These are phyloP conservation scores for Pneumocystis wakefieldiae DNA, from an alignment of 1,139 yeast species.

Conservation along the genomic window DNA sequence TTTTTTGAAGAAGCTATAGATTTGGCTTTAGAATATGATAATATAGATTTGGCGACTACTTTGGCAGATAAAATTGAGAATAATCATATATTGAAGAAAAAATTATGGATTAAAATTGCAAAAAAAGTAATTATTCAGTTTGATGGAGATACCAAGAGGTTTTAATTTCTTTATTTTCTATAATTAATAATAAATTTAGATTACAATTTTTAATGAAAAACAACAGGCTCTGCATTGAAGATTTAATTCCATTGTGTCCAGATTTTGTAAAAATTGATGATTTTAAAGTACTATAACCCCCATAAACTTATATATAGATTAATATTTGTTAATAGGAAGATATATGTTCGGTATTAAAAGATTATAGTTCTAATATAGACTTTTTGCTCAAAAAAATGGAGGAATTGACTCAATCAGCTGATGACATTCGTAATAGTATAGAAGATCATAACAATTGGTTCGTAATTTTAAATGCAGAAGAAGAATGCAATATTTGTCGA, in stretches of 20 bases:
- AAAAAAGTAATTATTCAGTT: slow-evolving; percentile 37
- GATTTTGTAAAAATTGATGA: slow-evolving; percentile 69
- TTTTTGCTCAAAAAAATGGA: slow-evolving; percentile 62
- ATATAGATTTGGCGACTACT: slow-evolving; percentile 45
- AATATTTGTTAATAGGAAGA: slow-evolving; percentile 32
- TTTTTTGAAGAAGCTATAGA: slow-evolving; percentile 69
- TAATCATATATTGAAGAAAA: slow-evolving; percentile 41
- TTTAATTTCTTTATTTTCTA: not conserved
- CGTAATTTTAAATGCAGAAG: slow-evolving; percentile 64
- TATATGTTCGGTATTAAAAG: slow-evolving; percentile 60
- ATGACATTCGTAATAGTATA: slow-evolving; percentile 47
- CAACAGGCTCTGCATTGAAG: slow-evolving; percentile 57
- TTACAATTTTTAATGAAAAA: slow-evolving; percentile 34
- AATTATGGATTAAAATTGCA: slow-evolving; percentile 61
- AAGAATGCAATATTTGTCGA: slow-evolving; percentile 59
- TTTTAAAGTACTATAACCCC: slow-evolving; percentile 31
- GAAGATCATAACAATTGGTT: slow-evolving; percentile 34
- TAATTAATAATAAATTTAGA: not conserved
- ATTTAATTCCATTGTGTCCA: slow-evolving; percentile 70
- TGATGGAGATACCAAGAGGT: slow-evolving; percentile 16
- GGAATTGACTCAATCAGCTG: slow-evolving; percentile 50
- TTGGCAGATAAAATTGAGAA: slow-evolving; percentile 41
- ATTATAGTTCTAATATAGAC: slow-evolving; percentile 49
- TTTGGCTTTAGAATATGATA: slow-evolving; percentile 49
- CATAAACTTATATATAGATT: not conserved